A percentile compares a stretch with the other conserved stretches of the same genome.
These are phyloP conservation scores for Colletotrichum sp. DNA, from an alignment of 2,329 filamentous ascomycete species.

Conservation along the genomic window DNA sequence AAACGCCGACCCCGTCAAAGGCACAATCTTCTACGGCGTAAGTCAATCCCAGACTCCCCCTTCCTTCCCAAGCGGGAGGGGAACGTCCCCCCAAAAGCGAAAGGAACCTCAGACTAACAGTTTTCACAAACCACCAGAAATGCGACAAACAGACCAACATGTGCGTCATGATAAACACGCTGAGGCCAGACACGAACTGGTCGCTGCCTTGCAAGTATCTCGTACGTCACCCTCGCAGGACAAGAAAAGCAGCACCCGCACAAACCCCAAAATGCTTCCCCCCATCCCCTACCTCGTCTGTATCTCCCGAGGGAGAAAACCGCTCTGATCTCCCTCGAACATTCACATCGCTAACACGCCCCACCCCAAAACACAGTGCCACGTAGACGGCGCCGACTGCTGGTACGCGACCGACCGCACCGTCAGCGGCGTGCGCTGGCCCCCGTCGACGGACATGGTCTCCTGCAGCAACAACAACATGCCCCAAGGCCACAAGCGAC, in stretches of 20 bases:
- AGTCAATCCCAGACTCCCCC: not conserved
- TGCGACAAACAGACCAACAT: not conserved
- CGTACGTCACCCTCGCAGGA: not conserved
- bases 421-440: not conserved
- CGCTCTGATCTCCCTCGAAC: not conserved
- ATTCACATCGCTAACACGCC: too few relatives aligned
- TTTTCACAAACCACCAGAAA: too few relatives aligned
- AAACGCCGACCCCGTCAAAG: not conserved
- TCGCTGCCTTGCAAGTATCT: not conserved
- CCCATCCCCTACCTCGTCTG: not conserved
- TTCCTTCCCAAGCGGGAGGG: too few relatives aligned
- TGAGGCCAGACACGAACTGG: not conserved
- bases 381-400: not conserved
- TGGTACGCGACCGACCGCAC: not conserved
- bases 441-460: not conserved
- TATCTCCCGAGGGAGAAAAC: not conserved
- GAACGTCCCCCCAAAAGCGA: too few relatives aligned
- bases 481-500: not conserved
- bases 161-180: not conserved
- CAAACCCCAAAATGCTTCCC: not conserved
- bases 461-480: not conserved
- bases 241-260: not conserved
- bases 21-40: not conserved
- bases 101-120: not conserved
- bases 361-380: not conserved